These are phyloP conservation scores for Hymenoscyphus salicellus DNA, from an alignment of 2,329 filamentous ascomycete genomes.

Conservation along the genomic window DNA sequence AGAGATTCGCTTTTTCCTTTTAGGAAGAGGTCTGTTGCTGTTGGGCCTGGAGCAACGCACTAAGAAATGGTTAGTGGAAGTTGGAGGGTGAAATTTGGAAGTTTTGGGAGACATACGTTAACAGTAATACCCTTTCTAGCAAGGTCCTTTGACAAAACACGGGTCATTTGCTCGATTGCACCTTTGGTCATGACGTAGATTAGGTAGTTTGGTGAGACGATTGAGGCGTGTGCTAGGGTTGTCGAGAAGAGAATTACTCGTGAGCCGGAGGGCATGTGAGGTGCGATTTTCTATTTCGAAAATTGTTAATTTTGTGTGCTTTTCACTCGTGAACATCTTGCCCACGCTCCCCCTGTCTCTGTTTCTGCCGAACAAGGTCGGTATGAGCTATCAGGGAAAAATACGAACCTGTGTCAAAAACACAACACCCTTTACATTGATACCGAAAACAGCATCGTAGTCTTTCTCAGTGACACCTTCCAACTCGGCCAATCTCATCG, in stretches of 20 bases:
- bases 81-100: not conserved
- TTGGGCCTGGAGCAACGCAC: constrained; percentile 49
- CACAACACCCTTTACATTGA: constrained; percentile 58
- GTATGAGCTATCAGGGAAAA: not conserved
- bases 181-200: constrained; percentile 51
- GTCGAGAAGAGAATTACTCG: constrained; percentile 54
- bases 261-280: constrained; percentile 48
- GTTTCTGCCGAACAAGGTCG: not conserved
- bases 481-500: constrained; percentile 50
- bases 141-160: constrained; percentile 50
- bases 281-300: constrained; percentile 45
- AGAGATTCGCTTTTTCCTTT: constrained; percentile 41
- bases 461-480: constrained; percentile 48
- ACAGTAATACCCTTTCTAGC: constrained; percentile 47
- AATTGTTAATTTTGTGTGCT: not conserved
- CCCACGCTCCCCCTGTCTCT: not conserved
- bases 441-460: constrained; percentile 48
- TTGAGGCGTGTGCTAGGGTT: constrained; percentile 37
- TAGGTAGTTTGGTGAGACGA: constrained; percentile 43
- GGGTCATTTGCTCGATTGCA: constrained; percentile 52
- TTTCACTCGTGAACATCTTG: not conserved
- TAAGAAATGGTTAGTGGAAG: not conserved
- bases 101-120: constrained; percentile 37
- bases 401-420: constrained; percentile 47
- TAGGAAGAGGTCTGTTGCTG: constrained; percentile 49